Conservation (phyloP, 2,329 filamentous ascomycete genomes). For the Talaromyces sp. region DNA sequence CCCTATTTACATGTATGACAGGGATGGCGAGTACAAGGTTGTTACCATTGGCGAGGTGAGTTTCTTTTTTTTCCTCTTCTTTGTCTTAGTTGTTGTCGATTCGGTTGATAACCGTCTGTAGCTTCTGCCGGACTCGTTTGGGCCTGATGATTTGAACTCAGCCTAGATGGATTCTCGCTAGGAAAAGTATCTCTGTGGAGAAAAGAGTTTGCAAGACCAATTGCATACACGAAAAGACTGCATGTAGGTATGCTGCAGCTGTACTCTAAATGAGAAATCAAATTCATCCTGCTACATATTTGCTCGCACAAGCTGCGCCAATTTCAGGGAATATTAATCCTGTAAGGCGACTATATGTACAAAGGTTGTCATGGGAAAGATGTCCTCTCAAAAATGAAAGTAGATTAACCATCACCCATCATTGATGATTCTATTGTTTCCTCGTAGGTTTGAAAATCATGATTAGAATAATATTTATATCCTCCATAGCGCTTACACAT, state of each 20-base stretch:
- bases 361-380: too few species aligned
- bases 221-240: neutral
- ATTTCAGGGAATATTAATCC: neutral
- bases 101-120: neutral
- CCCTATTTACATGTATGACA: slow-evolving; percentile 91
- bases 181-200: neutral
- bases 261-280: neutral
- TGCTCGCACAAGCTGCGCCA: neutral
- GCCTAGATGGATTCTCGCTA: neutral
- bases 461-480: too few species aligned
- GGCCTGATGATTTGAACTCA: slow-evolving; percentile 8
- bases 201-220: neutral
- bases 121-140: slow-evolving; percentile 12
- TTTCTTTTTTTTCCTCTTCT: neutral
- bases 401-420: too few species aligned
- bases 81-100: too few species aligned
- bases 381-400: too few species aligned
- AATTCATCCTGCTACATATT: too few species aligned
- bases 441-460: too few species aligned
- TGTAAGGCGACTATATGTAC: too few species aligned
- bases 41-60: slow-evolving; percentile 36
- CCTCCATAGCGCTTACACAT: too few species aligned
- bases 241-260: neutral
- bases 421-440: too few species aligned
- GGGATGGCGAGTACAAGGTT: slow-evolving; percentile 57